Conservation (phyloP, 1,284 basidiomycete genomes). For the Taiwanofungus camphoratus region DNA sequence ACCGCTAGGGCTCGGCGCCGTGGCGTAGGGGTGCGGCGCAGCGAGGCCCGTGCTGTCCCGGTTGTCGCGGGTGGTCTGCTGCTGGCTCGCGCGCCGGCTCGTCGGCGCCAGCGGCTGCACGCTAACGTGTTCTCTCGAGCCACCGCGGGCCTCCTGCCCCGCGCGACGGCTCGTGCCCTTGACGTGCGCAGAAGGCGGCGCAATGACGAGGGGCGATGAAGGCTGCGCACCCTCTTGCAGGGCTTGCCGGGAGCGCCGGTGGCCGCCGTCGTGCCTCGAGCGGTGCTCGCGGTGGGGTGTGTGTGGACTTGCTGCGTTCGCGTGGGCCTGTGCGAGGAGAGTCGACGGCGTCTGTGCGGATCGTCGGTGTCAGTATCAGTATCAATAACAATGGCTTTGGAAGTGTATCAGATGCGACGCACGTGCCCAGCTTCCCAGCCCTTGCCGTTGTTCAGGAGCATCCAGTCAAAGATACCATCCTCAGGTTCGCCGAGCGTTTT, state of each 20-base stretch:
- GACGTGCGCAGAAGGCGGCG: constrained; percentile 57
- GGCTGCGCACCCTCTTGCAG: constrained; percentile 42
- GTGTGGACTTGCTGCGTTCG: constrained; percentile 43
- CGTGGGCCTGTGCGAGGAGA: constrained; percentile 45
- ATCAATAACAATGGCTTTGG: background rate
- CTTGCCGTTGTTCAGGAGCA: constrained; percentile 85
- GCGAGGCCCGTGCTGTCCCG: constrained; percentile 42
- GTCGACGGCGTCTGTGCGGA: constrained; percentile 43
- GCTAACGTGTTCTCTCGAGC: constrained; percentile 43
- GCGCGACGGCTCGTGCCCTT: constrained; percentile 47
- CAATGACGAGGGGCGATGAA: constrained; percentile 52
- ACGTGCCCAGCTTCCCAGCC: constrained; percentile 84
- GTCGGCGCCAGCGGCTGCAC: constrained; percentile 58
- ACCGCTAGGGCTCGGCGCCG: constrained; percentile 47
- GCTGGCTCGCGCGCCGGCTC: constrained; percentile 60
- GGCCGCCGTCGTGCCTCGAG: constrained; percentile 46
- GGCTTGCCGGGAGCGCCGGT: constrained; percentile 55
- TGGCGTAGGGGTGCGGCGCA: constrained; percentile 65
- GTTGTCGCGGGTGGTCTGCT: constrained; percentile 30
- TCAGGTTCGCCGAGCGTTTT: constrained; percentile 88
- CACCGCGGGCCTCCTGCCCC: constrained; percentile 36
- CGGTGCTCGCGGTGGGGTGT: constrained; percentile 50
- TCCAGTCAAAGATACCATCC: constrained; percentile 97
- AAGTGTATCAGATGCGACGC: constrained; percentile 11
- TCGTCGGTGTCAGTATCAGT: constrained; percentile 9